Evolutionary conservation across 805 yeast genomes (phyloP).

Genomic region (Grigorovia jiainica): DNA sequence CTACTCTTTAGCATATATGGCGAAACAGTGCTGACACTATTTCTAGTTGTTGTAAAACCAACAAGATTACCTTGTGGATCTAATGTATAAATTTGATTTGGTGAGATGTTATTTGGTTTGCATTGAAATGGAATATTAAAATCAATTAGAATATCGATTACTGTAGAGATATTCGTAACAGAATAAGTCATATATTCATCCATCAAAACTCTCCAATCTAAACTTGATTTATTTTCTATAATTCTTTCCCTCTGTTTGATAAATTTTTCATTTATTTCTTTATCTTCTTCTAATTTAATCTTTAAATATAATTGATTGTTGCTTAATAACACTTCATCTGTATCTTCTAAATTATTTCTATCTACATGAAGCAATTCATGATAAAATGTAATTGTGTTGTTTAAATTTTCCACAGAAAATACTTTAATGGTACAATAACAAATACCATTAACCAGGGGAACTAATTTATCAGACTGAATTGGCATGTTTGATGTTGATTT

Average conservation of each 20-base stretch:
- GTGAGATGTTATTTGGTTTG: slow-evolving; percentile 62
- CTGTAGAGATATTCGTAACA: slow-evolving; percentile 20
- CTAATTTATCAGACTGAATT: not conserved
- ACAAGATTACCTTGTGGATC: slow-evolving; percentile 79
- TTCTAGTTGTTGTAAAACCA: slow-evolving; percentile 60
- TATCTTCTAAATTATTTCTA: not conserved
- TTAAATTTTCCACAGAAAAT: slow-evolving; percentile 35
- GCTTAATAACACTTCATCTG: slow-evolving; percentile 1
- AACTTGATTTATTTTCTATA: slow-evolving; percentile 6
- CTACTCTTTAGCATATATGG: slow-evolving; percentile 14
- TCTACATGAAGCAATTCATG: not conserved
- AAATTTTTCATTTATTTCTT: slow-evolving; percentile 11
- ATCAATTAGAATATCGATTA: slow-evolving; percentile 16
- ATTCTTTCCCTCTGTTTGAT: slow-evolving; percentile 12
- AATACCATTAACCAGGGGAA: slow-evolving; percentile 40
- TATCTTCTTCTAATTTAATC: not conserved
- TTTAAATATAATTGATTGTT: slow-evolving; percentile 2
- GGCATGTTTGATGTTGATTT: not conserved
- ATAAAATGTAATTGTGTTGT: slow-evolving; percentile 1
- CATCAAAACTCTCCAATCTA: slow-evolving; percentile 43
- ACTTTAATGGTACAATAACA: slow-evolving; percentile 45
- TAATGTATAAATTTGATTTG: slow-evolving; percentile 61
- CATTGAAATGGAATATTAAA: slow-evolving; percentile 37
- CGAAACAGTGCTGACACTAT: slow-evolving; percentile 41
- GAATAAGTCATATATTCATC: slow-evolving; percentile 29